phyloP scores from a whole-genome alignment of 2,329 filamentous ascomycete genomes.

The Leptodontidium sp. region DNA sequence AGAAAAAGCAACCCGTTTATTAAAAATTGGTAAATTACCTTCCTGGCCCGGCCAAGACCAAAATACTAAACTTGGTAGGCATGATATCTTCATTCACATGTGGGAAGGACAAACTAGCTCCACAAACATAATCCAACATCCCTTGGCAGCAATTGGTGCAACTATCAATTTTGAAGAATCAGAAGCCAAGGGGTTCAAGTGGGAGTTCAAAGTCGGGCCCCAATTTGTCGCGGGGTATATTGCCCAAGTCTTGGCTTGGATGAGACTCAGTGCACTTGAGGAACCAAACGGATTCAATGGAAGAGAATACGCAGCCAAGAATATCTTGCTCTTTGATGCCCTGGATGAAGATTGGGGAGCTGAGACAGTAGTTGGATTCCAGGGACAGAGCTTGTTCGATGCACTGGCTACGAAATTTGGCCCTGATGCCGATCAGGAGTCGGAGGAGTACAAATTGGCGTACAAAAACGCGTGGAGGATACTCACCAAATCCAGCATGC shows the following conservation, averaged over 20 bases:
- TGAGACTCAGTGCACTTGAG: constrained; percentile 48
- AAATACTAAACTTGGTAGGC: constrained; percentile 21
- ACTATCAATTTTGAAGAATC: constrained; percentile 35
- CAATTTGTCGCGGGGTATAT: constrained; percentile 40
- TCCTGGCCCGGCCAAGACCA: not conserved
- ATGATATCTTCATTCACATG: constrained; percentile 49
- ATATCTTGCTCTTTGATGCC: constrained; percentile 46
- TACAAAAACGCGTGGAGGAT: constrained; percentile 45
- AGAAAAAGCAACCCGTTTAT: constrained; percentile 54
- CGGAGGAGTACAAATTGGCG: constrained; percentile 43
- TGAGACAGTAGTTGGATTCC: constrained; percentile 46
- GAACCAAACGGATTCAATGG: constrained; percentile 50
- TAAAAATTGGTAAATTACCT: constrained; percentile 48
- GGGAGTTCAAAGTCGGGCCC: constrained; percentile 16
- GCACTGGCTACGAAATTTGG: constrained; percentile 41
- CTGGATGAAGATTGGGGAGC: constrained; percentile 44
- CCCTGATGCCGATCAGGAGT: constrained; percentile 39
- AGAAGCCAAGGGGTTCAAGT: constrained; percentile 16
- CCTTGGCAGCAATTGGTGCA: constrained; percentile 42
- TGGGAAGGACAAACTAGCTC: constrained; percentile 49
- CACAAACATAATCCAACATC: constrained; percentile 47
- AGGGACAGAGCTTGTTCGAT: constrained; percentile 47
- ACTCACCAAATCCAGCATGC: constrained; percentile 46
- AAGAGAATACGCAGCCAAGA: constrained; percentile 47
- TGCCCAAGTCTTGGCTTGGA: constrained; percentile 45